Evolutionary conservation across 2,329 filamentous ascomycete species (phyloP), one percentile per base, ranked within the genome.

Genomic region (Cladosporium phlei): DNA sequence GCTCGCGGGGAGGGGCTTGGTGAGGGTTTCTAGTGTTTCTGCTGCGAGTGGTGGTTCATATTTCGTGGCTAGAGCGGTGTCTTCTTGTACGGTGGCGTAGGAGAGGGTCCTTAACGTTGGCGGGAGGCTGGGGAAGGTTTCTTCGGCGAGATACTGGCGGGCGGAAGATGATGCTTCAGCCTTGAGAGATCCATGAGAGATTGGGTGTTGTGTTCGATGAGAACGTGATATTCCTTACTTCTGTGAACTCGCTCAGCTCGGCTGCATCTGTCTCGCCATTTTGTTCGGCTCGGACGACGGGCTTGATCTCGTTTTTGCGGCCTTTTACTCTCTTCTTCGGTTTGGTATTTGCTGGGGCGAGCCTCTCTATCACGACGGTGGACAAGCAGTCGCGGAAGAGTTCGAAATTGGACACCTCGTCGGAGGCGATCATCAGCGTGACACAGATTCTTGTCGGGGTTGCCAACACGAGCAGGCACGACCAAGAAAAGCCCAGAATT

Each of bases 161-260:
- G n/a, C n/a, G n/a, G n/a, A n/a, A n/a, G n/a, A n/a, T 3, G n/a
- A 19, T 33, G 28, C 6, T 6, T 43, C 25, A 34, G 20, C 28
- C 30, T n/a, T n/a, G n/a, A n/a, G n/a, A n/a, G n/a, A n/a, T n/a
- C n/a, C n/a, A n/a, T n/a, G n/a, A 44, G n/a, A 33, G 11, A 21
- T 5, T 33, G 19, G n/a, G 17, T 10, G 38, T 20, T 25, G 2
- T 16, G 20, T 9, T 5, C 12, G 39, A 20, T 20, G n/a, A 27
- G 16, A 19, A 34, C 5, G 19, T 4, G n/a, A 3, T 8, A 29
- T 12, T 24, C 28, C 58, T 29, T 69, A 80, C 77, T 56, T 90
- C 82, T 45, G 86, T 81, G 66, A 94, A 94, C 1, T 94, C 88
- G 20, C 80, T 78, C 17, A 93, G 68, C 46, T 90, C 86, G 55